Conservation (phyloP, 2,329 filamentous ascomycete genomes). For the Neonectria ditissima region DNA sequence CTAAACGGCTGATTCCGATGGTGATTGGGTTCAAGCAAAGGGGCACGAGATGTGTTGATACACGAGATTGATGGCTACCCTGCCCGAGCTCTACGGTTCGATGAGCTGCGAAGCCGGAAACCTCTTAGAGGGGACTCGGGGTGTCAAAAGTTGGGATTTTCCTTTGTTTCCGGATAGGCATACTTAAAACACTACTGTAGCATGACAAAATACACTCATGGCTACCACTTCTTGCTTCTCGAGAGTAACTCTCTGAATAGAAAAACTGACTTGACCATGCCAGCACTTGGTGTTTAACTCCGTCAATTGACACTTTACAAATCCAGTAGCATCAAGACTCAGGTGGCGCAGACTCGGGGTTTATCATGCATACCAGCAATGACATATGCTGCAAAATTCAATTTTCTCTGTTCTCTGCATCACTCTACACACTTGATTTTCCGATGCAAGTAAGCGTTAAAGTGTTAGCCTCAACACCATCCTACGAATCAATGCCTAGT, state of each 20-base stretch:
- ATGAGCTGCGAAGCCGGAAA: slow-evolving; percentile 6
- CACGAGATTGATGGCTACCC: slow-evolving; percentile 10
- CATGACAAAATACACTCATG: slow-evolving; percentile 31
- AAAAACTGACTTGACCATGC: neutral
- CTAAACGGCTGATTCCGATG: slow-evolving; percentile 31
- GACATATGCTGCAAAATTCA: no score
- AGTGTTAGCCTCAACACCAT: neutral
- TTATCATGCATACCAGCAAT: neutral
- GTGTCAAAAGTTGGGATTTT: slow-evolving; percentile 30
- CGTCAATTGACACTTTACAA: neutral
- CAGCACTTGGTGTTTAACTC: neutral
- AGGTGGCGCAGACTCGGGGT: neutral
- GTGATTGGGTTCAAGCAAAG: slow-evolving; percentile 24
- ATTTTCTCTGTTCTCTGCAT: neutral
- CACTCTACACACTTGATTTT: neutral
- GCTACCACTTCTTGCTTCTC: slow-evolving; percentile 30
- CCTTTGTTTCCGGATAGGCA: slow-evolving; percentile 32
- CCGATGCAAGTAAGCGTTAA: neutral
- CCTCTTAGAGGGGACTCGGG: slow-evolving; percentile 16
- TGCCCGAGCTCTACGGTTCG: slow-evolving; percentile 16
- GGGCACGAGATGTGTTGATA: slow-evolving; percentile 26
- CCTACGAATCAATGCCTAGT: neutral
- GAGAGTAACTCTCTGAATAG: neutral
- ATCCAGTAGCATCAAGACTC: neutral
- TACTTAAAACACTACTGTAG: slow-evolving; percentile 30